Base-by-base conservation (phyloP, 805 yeast genomes). In the Babjeviella inositovora region DNA sequence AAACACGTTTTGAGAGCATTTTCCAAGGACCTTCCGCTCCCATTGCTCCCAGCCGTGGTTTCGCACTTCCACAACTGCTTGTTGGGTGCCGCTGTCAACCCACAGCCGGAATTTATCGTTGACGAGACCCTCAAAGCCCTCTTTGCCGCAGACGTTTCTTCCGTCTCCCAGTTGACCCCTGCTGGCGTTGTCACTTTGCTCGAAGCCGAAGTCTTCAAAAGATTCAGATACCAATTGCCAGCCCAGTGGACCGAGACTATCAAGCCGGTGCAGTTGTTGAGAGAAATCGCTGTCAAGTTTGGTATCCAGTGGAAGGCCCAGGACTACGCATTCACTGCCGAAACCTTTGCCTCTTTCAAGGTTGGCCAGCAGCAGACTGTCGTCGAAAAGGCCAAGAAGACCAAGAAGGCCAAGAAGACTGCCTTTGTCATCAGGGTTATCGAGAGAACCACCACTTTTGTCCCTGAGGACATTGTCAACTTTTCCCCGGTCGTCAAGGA, bases 241-340 rank as follows among this genome's bases (percentile, higher is more conserved):
- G 43, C 38, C 0, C 45, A 54, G 23, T 74, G 81, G 76, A 28
- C 33, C 8, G 35, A 45, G 2, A 32, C 41, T 10, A 29, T 62
- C 17, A 43, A 41, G 14, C 45, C 55, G 3, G 30, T 53, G 11
- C 68, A 63, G 24, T 39, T 76, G 20, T 54, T 81, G 37, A 70
- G 85, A 50, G 77, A 73, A 33, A 57, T 84, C 32, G 70, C 94
- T 7, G 37, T 55, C 25, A 76, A 79, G 47, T 67, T 72, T 35
- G 97, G 97, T 49, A 67, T 87, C 25, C 98, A 90, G 54, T 74
- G 93, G 79, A 50, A 56, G 29, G 55, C 63, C 7, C 60, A 50
- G 30, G 40, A 50, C 7, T 71, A 66, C 39, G 50, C 43, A 8
- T 66, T 68, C 43, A 29, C 26, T 17, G 50, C 31, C 47, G 50